Evolutionary conservation across 768 basidiomycete genomes (phyloP), one percentile per base, ranked within the genome.

Genomic region (Dacryopinax primogenitus): DNA sequence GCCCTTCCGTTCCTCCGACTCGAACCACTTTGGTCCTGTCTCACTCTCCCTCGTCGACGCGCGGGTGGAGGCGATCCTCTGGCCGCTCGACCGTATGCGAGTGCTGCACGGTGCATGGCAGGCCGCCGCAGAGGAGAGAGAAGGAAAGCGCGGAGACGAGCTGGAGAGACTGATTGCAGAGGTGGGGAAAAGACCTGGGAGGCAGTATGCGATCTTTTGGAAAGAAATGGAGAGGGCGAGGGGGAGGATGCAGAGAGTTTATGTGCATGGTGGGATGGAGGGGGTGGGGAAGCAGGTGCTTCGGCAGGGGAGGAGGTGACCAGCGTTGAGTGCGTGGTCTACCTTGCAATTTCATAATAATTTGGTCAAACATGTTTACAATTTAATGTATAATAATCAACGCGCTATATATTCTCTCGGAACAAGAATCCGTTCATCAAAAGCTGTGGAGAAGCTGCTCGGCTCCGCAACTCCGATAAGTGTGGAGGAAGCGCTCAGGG

Each of bases 21-120:
- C 72, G 21, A 76, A 76, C 63, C 72, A 72, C 1, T 76, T 75
- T 62, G 75, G 75, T 3, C 74, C 75, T 16, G 74, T 74, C 32
- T 74, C 75, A 0, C 68, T 75, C 6, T 74, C 71, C 0, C 68
- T 76, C 1, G 71, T 76, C 66, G 73, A 72, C 11, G 68, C 72
- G 7, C 45, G 70, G 33, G 74, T 76, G 7, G 66, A 72, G 13
- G 69, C 70, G 39, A 69, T 76, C 12, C 41, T 74, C 35, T 76
- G 73, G 73, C 75, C 75, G 3, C 68, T 69, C 64, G 63, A 65
- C 1, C 70, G 75, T 15, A 30, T 30, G 3, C 23, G 51, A 6
- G 26, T 21, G 51, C 30, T 58, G 13, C 9, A 18, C 13, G 51
- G 51, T 3, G 51, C 32, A 6, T 58, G 51, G 51, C 51, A 58